Conservation (phyloP, 345 rosid genomes). For the Erysimum cheiranthoides region DNA sequence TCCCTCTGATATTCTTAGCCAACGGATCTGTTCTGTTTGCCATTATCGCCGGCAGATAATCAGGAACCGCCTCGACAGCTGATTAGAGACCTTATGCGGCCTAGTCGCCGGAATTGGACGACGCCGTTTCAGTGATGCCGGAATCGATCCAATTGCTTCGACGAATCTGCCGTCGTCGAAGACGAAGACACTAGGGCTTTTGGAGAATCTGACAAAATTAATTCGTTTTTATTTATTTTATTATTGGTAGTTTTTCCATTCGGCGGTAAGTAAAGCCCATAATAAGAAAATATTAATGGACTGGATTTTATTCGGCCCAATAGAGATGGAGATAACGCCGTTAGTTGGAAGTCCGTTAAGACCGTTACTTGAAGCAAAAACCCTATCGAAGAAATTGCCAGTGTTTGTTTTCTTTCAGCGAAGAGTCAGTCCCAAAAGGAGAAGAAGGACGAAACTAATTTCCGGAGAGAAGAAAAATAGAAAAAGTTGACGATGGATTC, state of each 20-base stretch:
- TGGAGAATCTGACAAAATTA: not conserved
- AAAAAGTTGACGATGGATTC: slow-evolving; percentile 32
- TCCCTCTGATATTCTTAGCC: slow-evolving; percentile 85
- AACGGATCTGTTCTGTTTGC: slow-evolving; percentile 92
- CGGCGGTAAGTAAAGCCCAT: slow-evolving; percentile 22
- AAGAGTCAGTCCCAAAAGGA: not conserved
- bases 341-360: slow-evolving; percentile 28
- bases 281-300: not conserved
- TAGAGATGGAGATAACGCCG: slow-evolving; percentile 39
- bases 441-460: not conserved
- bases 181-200: slow-evolving; percentile 39
- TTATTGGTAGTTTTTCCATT: not conserved
- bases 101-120: not conserved
- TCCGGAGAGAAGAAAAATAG: slow-evolving; percentile 10
- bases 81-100: not conserved
- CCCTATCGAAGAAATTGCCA: slow-evolving; percentile 40
- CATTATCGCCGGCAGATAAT: slow-evolving; percentile 42
- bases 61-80: not conserved
- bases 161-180: slow-evolving; percentile 19
- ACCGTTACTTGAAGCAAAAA: slow-evolving; percentile 31
- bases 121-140: slow-evolving; percentile 8
- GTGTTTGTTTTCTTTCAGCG: not conserved
- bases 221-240: not conserved
- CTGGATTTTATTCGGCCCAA: not conserved
- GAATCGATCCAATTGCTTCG: not conserved